Conservation (phyloP, 78 protist genomes). For the Dictyostelium firmibasis region DNA sequence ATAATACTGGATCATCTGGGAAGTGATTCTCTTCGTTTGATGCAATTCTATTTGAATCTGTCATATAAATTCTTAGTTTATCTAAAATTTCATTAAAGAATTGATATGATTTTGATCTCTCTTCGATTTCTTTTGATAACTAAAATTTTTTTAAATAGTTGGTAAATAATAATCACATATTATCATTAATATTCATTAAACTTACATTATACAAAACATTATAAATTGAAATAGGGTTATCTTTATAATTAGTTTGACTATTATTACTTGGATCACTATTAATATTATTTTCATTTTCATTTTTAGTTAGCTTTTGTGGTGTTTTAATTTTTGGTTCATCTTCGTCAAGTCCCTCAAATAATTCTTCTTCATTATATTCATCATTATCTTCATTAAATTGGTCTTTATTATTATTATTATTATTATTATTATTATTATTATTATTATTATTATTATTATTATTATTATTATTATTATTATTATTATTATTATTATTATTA, state of each 20-base stretch:
- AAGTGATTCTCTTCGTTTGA: slow-evolving; percentile 1
- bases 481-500: not conserved
- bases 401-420: not conserved
- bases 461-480: not conserved
- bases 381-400: not conserved
- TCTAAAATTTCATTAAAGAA: slow-evolving; percentile 43
- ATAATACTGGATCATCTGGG: slow-evolving; percentile 20
- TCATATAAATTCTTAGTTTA: slow-evolving; percentile 35
- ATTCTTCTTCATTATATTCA: not conserved
- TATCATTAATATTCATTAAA: not conserved
- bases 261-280: not conserved
- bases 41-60: slow-evolving; percentile 19
- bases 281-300: not conserved
- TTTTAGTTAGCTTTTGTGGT: not conserved
- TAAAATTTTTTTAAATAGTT: not conserved
- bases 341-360: not conserved
- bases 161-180: not conserved
- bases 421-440: not conserved
- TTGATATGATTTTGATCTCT: slow-evolving; percentile 31
- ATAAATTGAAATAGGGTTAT: slow-evolving; percentile 31
- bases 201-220: slow-evolving; percentile 32
- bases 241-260: not conserved
- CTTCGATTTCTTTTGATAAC: slow-evolving; percentile 60
- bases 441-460: not conserved
- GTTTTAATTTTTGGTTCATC: not conserved